Conservation (phyloP, 305 asterid genomes). For the Striga hermonthica region DNA sequence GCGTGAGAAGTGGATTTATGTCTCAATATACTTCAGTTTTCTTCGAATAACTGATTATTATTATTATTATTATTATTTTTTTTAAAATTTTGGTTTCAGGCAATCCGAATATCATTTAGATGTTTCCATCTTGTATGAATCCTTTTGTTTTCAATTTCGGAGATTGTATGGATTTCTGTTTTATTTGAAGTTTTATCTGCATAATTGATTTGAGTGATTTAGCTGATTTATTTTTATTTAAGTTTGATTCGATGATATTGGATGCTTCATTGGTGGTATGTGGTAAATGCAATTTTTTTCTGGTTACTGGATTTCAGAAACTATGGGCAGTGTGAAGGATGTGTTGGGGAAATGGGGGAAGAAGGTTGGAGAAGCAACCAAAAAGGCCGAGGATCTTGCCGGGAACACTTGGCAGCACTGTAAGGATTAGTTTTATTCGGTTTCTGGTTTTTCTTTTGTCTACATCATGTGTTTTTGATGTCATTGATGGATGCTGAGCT, state of each 20-base stretch:
- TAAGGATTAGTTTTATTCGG: conserved; percentile 37
- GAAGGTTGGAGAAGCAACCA: conserved; percentile 83
- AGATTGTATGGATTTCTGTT: background rate
- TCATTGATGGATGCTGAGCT: conserved; percentile 14
- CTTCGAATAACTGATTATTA: background rate
- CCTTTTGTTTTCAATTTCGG: background rate
- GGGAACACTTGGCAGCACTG: conserved; percentile 96
- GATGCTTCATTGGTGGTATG: background rate
- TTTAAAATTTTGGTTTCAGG: background rate
- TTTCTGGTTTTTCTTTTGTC: conserved; percentile 5
- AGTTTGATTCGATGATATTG: conserved; percentile 7
- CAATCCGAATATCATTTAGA: background rate
- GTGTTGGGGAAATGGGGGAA: conserved; percentile 85
- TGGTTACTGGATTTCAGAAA: conserved; percentile 42
- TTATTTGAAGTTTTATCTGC: background rate
- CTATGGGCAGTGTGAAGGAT: conserved; percentile 71
- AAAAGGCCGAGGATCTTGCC: conserved; percentile 85
- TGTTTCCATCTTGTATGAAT: background rate
- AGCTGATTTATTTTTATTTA: conserved; percentile 7
- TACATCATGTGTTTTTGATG: background rate
- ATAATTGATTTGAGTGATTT: background rate
- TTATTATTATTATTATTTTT: too few relatives aligned
- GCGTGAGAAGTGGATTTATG: background rate
- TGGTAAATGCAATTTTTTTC: conserved; percentile 1
- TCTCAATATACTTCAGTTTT: conserved; percentile 19